Base-by-base conservation (phyloP, 345 rosid species). In the Populus pruinosa region DNA sequence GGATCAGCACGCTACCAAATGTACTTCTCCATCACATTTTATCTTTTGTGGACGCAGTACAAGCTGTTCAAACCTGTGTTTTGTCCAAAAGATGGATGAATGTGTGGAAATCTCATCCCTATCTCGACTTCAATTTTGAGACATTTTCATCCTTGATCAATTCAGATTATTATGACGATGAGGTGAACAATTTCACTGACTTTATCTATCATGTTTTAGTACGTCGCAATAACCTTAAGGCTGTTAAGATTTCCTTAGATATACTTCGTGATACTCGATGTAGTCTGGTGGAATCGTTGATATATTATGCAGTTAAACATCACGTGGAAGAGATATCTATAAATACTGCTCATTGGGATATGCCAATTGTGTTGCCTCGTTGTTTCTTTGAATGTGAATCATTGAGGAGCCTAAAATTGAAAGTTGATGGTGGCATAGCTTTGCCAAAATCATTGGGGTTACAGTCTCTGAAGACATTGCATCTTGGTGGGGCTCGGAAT, bases 31-130 rank as follows among this genome's bases (percentile, higher is more conserved):
- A 36, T 49, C 64, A 70, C 70, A 63, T 77, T 11, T 63, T 77
- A 2, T 70, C 80, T 2, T 71, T 77, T 4, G 8, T 77, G 75
- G 75, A 70, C 18, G 25, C 75, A 11, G 63, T 41, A 55, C 5
- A 38, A 29, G 75, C 61, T 9, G 75, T 77, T 20, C 61, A 21
- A 31, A 77, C 80, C 27, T 61, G 70, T 21, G 39, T 77, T 63
- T 70, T 70, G 25, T 77, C 75, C 61, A 62, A 70, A 43, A 29
- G 43, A 61, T 70, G 75, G 80, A 39, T 38, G 18, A 33, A n/a
- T 56, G 50, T 49, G 6, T 76, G 74, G 79, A 61, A 62, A 11
- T 56, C 53, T 44, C 18, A 64, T 2, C 71, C 59, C 14, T n/a
- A 16, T 27, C 61, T 65, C 27, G 27, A 31, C n/a, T 66, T 75